Evolutionary conservation across 495 filamentous ascomycete genomes (phyloP), one percentile per base, ranked within the genome.

Genomic region (Penicillium salamii): DNA sequence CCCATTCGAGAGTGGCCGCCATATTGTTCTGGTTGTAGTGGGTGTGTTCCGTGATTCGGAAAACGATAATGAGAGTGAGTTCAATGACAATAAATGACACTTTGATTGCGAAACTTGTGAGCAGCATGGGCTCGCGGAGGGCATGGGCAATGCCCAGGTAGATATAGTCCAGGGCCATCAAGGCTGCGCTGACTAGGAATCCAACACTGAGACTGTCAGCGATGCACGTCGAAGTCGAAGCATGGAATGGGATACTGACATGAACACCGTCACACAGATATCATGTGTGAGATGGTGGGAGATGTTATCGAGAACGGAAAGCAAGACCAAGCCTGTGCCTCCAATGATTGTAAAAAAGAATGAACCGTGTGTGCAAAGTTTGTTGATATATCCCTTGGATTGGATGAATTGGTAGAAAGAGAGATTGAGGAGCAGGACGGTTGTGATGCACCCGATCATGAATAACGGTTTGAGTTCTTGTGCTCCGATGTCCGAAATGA

Each of bases 401-500:
- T 55, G 52, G 26, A 55, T 18, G 31, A 55, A 52, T 52, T 59
- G 56, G 14, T 52, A 55, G 31, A 59, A 59, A 13, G 56, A 55
- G 17, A 59, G 28, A 19, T 55, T 55, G 18, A 59, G 23, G 18
- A 55, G 54, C 8, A 55, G 19, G 20, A 55, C 54, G 12, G 56
- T 55, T 19, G 50, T 49, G 23, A 59, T 35, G 9, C 34, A 55
- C 26, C 56, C 56, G 21, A 37, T 49, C 44, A 59, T 46, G 24
- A 59, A 59, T n/a, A 59, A 23, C 1, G 56, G 56, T 31, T 55
- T 55, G 3, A 55, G 17, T 35, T 59, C 49, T 42, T 48, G 51
- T 3, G 56, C 56, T 45, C 39, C 52, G 26, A 59, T 48, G 36
- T 59, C 56, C 7, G 56, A 59, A 42, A 59, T 59, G 45, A 55